A percentile compares a stretch with the other conserved stretches of the same genome.
These are phyloP conservation scores for Ramalina peruviana DNA, from an alignment of 495 filamentous ascomycete genomes.

Conservation along the genomic window DNA sequence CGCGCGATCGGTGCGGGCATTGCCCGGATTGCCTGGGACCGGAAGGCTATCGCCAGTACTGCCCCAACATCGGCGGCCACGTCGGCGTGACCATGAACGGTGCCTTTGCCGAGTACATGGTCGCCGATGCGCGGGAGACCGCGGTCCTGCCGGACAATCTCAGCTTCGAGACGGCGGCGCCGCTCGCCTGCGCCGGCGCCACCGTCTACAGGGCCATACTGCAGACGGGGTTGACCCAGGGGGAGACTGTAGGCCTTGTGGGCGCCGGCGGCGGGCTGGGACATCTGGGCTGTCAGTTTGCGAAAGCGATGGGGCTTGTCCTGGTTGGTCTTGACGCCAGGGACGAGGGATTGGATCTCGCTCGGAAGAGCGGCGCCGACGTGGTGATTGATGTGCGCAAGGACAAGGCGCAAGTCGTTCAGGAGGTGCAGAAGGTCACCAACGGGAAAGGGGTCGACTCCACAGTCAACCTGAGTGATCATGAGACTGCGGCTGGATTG, in stretches of 20 bases:
- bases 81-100: constrained; percentile 35
- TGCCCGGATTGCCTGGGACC: constrained; percentile 34
- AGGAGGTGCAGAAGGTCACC: constrained; percentile 28
- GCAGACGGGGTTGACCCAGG: constrained; percentile 28
- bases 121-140: constrained; percentile 30
- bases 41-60: constrained; percentile 34
- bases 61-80: constrained; percentile 21
- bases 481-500: constrained; percentile 27
- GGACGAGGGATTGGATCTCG: constrained; percentile 35
- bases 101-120: constrained; percentile 38
- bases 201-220: constrained; percentile 39
- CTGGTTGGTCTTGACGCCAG: constrained; percentile 42
- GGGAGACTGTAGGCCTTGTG: constrained; percentile 37
- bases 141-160: constrained; percentile 33
- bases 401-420: constrained; percentile 29
- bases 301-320: constrained; percentile 34
- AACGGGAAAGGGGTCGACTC: constrained; percentile 32
- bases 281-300: constrained; percentile 41
- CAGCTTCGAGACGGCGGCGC: constrained; percentile 35
- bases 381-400: constrained; percentile 36
- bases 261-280: constrained; percentile 46
- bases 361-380: constrained; percentile 31
- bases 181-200: constrained; percentile 42
- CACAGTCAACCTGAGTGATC: constrained; percentile 32
- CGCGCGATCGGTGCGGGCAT: constrained; percentile 31